Evolutionary conservation across 1,139 yeast genomes (phyloP), one percentile per base, ranked within the genome.

Genomic region (Groenewaldozyma auringiensis): DNA sequence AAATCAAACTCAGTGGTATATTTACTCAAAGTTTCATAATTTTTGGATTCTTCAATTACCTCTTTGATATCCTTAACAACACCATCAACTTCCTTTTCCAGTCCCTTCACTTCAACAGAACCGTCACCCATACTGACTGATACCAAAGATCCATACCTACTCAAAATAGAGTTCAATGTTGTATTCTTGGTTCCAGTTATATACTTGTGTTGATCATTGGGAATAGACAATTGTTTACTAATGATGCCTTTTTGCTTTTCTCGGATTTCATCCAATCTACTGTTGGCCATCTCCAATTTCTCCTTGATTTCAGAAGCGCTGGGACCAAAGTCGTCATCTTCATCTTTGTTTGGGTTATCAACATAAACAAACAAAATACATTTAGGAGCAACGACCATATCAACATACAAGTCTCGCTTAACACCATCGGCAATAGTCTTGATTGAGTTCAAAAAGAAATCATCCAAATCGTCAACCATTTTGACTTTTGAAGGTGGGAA

Each of bases 401-500:
- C 69, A 44, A 81, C 80, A 43, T 74, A 68, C 46, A 71, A 68
- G 43, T 71, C 68, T 13, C 22, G 16, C 13, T 29, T 21, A 20
- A 36, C 36, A 6, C 27, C 21, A 45, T 71, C 69, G 43, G 81
- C 76, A 45, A 76, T 68, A 3, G 47, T 68, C 60, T 50, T 66
- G 17, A 79, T 75, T 55, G 74, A 76, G 40, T 69, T 66, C 51
- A 77, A 69, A 52, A 88, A 78, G 60, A 84, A 82, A 13, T 76
- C 70, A 58, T 85, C 88, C 54, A 92, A 75, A 56, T 85, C 96
- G 17, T 68, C 64, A 44, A 87, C 68, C 8, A 70, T 69, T 53
- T 70, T 67, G 38, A 85, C 75, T 48, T 78, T 77, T 43, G 75
- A 73, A 38, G 96, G 96, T 20, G 86, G 71, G 50, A 82, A 74